Base-by-base conservation (phyloP, 2,329 filamentous ascomycete species). In the Harringtonia lauricola region DNA sequence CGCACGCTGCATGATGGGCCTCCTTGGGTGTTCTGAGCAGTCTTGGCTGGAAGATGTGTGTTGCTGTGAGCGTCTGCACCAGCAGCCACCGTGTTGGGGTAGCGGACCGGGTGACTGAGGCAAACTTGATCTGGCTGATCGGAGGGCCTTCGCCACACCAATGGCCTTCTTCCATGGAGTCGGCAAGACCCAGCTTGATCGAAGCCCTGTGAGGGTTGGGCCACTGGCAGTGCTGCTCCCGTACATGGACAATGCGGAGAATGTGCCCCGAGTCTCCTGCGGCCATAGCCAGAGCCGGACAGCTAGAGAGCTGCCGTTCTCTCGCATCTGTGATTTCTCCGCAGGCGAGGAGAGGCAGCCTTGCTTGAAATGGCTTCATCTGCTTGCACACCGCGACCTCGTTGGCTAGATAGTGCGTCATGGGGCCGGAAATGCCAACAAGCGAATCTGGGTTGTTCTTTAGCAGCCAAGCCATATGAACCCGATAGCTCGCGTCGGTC, bases 181-280 rank as follows among this genome's bases (percentile, higher is more conserved):
- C 64, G 9, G 71, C 54, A 0, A 63, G 61, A 7, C 65, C 65
- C 1, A 77, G 61, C 15, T 64, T 61, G 21, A 83, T 56, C 41
- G 63, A 67, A 1, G 66, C 57, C 33, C 65, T 64, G 30, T 62
- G 60, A 30, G 71, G 59, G 3, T 60, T 55, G 1, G 57, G 59
- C 76, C 79, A 83, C n/a, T 67, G 64, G 61, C 72, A 74, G 39
- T 62, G 63, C 39, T 76, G 69, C 19, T 67, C 57, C 4, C 66
- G 63, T 4, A 81, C 57, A 8, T 65, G 63, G 5, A 70, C 58
- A 3, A 86, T 54, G 3, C 74, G 72, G 10, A 86, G 59, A 2
- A 74, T 60, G 49, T 80, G 72, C 2, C 76, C 74, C 14, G 67
- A 70, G 39, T 70, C 66, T n/a, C 81, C 81, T 3, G 70, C 64